Evolutionary conservation across 768 basidiomycete species (phyloP), one percentile per base, ranked within the genome.

Genomic region (Suillus cothurnatus): DNA sequence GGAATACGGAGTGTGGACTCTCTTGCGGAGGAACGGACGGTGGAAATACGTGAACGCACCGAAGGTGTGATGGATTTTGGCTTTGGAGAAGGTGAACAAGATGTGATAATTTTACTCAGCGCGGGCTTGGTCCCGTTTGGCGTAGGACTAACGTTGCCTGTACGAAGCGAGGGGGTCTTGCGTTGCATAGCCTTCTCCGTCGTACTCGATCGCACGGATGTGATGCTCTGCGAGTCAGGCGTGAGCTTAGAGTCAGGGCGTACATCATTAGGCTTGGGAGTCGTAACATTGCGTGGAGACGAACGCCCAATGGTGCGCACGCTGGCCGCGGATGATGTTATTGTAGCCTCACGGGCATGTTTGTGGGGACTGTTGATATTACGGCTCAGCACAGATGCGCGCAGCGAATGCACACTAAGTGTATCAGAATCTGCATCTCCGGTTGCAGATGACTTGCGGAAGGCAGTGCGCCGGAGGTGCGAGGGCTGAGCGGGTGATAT

Each of bases 181-280:
- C 32, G 53, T 39, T 59, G 58, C 7, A 59, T 14, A 41, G 61
- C 68, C 50, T 72, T 77, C 39, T 75, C 75, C 6, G 69, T 69
- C 5, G 61, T 38, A 61, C 71, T 69, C n/a, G 71, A 69, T 49
- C 75, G 71, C 32, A 66, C 64, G 8, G 76, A 77, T 32, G 53
- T 66, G 56, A 71, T 39, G 9, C 75, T 76, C 32, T 70, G 69
- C 41, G 74, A 71, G 43, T 78, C 80, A 23, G 89, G 89, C 3
- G 88, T 89, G 11, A 92, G 80, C 71, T 92, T 92, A 6, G 90
- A 92, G 68, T 93, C 91, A 3, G 91, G 91, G 21, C 87, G 75
- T 38, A 80, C 78, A 65, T 80, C 80, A n/a, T 70, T 67, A 21
- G 66, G 45, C 66, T 7, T 71, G 69, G 12, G 71, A 68, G 63